Evolutionary conservation across 1,284 basidiomycete species (phyloP).

Genomic region (Exsudoporus floridanus): DNA sequence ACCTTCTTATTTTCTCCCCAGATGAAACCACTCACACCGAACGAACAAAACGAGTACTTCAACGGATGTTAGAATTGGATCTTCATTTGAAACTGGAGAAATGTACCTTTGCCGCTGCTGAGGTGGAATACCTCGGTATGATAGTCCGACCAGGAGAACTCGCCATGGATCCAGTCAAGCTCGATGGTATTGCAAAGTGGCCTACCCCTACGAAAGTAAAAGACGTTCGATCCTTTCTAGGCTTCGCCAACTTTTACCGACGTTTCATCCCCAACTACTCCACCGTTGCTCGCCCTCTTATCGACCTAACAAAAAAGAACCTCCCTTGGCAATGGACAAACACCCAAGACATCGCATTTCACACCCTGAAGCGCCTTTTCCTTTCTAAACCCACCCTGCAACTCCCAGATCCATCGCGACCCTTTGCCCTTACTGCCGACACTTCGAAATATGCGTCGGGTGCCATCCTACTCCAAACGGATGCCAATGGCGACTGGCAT

Average conservation of each 20-base stretch:
- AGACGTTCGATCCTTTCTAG: conserved; percentile 35
- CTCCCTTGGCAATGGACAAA: too few relatives aligned
- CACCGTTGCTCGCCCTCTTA: conserved; percentile 15
- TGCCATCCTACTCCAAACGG: too few relatives aligned
- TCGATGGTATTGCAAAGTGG: conserved; percentile 40
- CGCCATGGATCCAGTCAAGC: conserved; percentile 40
- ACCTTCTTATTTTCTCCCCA: conserved; percentile 21
- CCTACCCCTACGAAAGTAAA: conserved; percentile 29
- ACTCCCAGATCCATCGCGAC: too few relatives aligned
- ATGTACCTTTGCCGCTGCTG: conserved; percentile 36
- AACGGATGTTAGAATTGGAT: conserved; percentile 26
- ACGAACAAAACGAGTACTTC: conserved; percentile 32
- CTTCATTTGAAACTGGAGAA: conserved; percentile 40
- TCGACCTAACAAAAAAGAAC: neutral
- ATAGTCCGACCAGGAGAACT: conserved; percentile 34
- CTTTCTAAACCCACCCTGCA: too few relatives aligned
- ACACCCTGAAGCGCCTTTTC: too few relatives aligned
- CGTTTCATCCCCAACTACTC: conserved; percentile 43
- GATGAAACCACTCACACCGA: neutral
- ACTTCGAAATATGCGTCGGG: too few relatives aligned
- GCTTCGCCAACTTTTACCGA: conserved; percentile 44
- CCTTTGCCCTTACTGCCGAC: too few relatives aligned
- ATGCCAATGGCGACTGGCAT: too few relatives aligned
- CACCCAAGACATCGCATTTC: too few relatives aligned
- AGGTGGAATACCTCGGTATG: conserved; percentile 42